Evolutionary conservation across 306 rosid genomes (phyloP), one percentile per base, ranked within the genome.

Genomic region (Vigna hirtella): DNA sequence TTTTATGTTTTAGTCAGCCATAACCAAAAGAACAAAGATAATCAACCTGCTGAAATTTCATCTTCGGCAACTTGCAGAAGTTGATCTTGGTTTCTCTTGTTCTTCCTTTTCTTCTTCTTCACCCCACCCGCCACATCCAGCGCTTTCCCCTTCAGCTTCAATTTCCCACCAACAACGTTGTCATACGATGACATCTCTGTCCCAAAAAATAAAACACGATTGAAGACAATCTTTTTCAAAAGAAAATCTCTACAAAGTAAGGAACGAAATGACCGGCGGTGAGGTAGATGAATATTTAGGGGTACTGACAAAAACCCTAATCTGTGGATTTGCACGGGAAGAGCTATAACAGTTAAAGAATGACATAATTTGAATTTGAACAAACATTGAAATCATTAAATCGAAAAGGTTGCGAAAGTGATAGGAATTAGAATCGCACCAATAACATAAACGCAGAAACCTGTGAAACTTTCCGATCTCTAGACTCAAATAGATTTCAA

Each of bases 121-220:
- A 92, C 79, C 30, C 96, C 97, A 69, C 93, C 93, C 48, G 94
- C 90, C 76, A 94, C 98, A 87, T 92, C 97, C 67, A 94, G 87
- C 38, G 98, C 98, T 87, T 94, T 94, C n/a, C 98, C 98, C 84
- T 94, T 94, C n/a, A 92, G 91, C 88, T 94, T 94, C 85, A 94
- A 74, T 85, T 92, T 94, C 85, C 97, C 98, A 81, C 93, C 92
- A 80, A 94, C 91, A 49, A 92, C 97, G 67, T 92, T 94, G 9
- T 94, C 98, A 76, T 83, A 94, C 2, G 84, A 57, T 6, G 95
- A 94, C 98, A 94, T 91, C 45, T 81, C 24, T 62, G 68, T 8
- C 6, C 16, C 7, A n/a, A 50, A 61, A 16, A 30, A 1, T 1
- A 2, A 45, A 53, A 18, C 0, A 71, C 7, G n/a, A 32, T 62